Conservation (phyloP, 2,329 filamentous ascomycete genomes). For the Cytospora chrysosperma region DNA sequence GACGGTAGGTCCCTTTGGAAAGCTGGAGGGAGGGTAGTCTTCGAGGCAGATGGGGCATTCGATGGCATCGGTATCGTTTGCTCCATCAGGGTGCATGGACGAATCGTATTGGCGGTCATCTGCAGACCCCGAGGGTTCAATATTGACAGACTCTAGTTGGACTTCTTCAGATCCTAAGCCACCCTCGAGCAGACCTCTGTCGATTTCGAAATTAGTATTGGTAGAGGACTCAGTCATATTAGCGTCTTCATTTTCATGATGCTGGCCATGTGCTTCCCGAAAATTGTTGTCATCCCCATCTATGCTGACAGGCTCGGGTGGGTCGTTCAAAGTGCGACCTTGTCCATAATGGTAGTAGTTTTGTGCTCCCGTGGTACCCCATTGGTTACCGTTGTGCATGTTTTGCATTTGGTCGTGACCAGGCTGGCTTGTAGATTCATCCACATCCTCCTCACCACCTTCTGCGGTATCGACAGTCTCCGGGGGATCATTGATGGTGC, state of each 20-base stretch:
- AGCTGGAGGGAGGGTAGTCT: conserved; percentile 14
- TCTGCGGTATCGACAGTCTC: not conserved
- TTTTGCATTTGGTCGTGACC: not conserved
- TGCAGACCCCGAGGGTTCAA: too few relatives aligned
- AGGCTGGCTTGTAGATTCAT: not conserved
- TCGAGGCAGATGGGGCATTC: conserved; percentile 22
- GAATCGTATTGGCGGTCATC: not conserved
- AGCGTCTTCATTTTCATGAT: not conserved
- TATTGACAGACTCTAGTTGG: too few relatives aligned
- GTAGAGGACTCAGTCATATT: too few relatives aligned
- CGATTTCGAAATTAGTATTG: not conserved
- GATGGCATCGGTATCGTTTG: conserved; percentile 2
- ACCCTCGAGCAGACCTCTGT: not conserved
- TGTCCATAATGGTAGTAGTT: not conserved
- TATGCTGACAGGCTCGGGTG: not conserved
- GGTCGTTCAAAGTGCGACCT: conserved; percentile 14
- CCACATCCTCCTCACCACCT: not conserved
- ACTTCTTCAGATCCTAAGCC: not conserved
- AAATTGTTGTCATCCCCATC: not conserved
- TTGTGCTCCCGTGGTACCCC: not conserved
- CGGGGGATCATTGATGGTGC: not conserved
- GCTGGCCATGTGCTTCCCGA: not conserved
- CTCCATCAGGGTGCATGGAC: not conserved
- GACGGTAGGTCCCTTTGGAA: conserved; percentile 8
- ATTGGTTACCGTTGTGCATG: not conserved